Evolutionary conservation across 1,139 yeast genomes (phyloP), one percentile per base, ranked within the genome.

Genomic region (Kodamaea ohmeri): DNA sequence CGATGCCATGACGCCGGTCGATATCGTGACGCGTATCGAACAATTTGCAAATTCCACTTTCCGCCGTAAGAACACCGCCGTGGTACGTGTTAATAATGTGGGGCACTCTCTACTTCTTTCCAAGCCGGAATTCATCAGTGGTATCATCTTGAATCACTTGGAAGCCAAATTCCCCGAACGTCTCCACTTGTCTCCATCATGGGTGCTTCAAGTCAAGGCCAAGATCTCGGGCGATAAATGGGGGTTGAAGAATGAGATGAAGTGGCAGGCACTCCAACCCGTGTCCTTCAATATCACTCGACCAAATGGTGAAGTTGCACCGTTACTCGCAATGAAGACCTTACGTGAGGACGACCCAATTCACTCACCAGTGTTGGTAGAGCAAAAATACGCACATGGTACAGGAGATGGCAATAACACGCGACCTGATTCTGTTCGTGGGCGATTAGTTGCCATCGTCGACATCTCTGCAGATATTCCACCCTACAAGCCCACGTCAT

Each of bases 401-500:
- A n/a, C n/a, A n/a, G n/a, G n/a, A n/a, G n/a, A n/a, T n/a, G n/a
- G n/a, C n/a, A n/a, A n/a, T n/a, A n/a, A n/a, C n/a, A n/a, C n/a
- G n/a, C n/a, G n/a, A 6, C 16, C 14, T 8, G 13, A 9, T 5
- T 12, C 32, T 3, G 52, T 61, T 1, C 34, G 47, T 18, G 75
- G 75, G 1, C 60, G 55, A 12, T 65, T 84, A 18, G 63, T 69
- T 25, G 85, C 82, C 2, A 67, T 84, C 4, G 73, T 84, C 18
- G 92, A 84, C 52, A 84, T 84, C 18, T 82, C 90, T 1, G 80
- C 88, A 0, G 90, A 84, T 47, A 69, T 78, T 1, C 92, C 92
- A 4, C 85, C 90, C 0, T 84, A 84, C 52, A 80, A 78, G 39
- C 89, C 92, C 0, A 52, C 60, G 16, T 64, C 79, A 16, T 80